Evolutionary conservation across 176 grass and related monocot genomes (phyloP).

Genomic region (Ensete ventricosum): DNA sequence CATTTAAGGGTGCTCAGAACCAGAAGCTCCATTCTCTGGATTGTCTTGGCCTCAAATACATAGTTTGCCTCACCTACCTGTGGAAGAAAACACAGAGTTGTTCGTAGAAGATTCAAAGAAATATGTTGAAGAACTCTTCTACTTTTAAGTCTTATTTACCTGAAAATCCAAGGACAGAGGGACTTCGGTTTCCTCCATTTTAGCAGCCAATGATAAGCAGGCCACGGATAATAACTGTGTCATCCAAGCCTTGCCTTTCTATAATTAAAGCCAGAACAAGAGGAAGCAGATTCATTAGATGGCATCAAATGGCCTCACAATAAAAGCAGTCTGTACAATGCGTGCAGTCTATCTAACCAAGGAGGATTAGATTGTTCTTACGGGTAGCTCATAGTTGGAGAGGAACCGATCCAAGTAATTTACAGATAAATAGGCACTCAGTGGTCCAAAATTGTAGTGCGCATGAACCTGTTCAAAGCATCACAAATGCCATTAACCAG

Average conservation of each 20-base stretch:
- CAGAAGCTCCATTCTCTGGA: constrained; percentile 89
- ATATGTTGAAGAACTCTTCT: neutral
- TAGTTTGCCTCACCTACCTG: constrained; percentile 48
- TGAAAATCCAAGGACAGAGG: constrained; percentile 73
- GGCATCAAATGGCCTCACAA: too few species aligned
- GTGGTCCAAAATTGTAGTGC: constrained; percentile 68
- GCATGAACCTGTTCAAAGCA: constrained; percentile 52
- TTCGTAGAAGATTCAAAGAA: constrained; percentile 13
- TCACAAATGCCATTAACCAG: constrained; percentile 19
- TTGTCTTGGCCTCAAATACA: constrained; percentile 66
- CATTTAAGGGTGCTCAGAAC: constrained; percentile 74
- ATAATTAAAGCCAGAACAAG: neutral
- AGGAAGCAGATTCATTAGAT: neutral
- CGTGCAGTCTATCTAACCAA: too few species aligned
- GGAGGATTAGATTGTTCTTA: constrained; percentile 32
- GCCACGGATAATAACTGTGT: constrained; percentile 70
- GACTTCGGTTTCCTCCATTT: constrained; percentile 80
- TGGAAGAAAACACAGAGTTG: constrained; percentile 7
- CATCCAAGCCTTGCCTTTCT: constrained; percentile 75
- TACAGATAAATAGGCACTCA: constrained; percentile 69
- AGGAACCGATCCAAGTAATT: constrained; percentile 95
- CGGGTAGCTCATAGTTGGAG: constrained; percentile 69
- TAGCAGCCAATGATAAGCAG: constrained; percentile 84
- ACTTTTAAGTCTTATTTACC: constrained; percentile 27
- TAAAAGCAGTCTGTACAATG: too few species aligned